phyloP scores from a whole-genome alignment of 2,329 filamentous ascomycete species.

The Cladosporium velox region DNA sequence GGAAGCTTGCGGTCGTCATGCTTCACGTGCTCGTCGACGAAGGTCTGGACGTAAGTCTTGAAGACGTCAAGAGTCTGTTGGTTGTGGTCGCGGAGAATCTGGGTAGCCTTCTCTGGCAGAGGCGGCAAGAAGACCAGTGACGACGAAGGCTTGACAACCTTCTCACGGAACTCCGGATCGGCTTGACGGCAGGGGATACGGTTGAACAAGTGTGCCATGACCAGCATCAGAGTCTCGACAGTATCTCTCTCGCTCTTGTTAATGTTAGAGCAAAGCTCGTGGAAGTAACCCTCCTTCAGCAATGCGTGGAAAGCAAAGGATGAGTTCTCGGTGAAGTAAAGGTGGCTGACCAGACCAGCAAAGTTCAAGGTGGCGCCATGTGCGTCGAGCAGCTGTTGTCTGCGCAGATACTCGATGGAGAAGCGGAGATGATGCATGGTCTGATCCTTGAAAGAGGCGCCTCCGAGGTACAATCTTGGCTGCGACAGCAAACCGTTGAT shows the following conservation, averaged over 20 bases:
- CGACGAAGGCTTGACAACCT: slow-evolving; percentile 59
- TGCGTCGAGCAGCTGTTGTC: slow-evolving; percentile 65
- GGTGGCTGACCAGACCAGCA: slow-evolving; percentile 67
- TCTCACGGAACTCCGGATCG: slow-evolving; percentile 50
- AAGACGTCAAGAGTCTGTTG: slow-evolving; percentile 66
- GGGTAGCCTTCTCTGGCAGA: slow-evolving; percentile 60
- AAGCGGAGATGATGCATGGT: slow-evolving; percentile 77
- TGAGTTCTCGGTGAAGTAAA: slow-evolving; percentile 76
- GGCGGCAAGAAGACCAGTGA: slow-evolving; percentile 67
- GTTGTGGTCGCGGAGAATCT: slow-evolving; percentile 64
- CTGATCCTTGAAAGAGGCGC: slow-evolving; percentile 65
- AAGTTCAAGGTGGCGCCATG: slow-evolving; percentile 70
- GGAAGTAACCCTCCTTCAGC: slow-evolving; percentile 70
- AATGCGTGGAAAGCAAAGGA: slow-evolving; percentile 77
- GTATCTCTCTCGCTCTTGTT: slow-evolving; percentile 52
- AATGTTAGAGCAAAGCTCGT: slow-evolving; percentile 62
- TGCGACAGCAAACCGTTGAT: slow-evolving; percentile 70
- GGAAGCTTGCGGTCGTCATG: slow-evolving; percentile 60
- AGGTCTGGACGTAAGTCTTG: slow-evolving; percentile 68
- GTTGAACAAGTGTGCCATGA: slow-evolving; percentile 71
- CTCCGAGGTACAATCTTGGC: slow-evolving; percentile 69
- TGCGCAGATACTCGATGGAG: slow-evolving; percentile 75
- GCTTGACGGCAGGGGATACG: slow-evolving; percentile 55
- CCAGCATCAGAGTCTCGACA: slow-evolving; percentile 64
- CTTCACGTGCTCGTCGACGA: slow-evolving; percentile 63